Evolutionary conservation across 1,284 basidiomycete genomes (phyloP).

Genomic region (Trichosporon asahii): DNA sequence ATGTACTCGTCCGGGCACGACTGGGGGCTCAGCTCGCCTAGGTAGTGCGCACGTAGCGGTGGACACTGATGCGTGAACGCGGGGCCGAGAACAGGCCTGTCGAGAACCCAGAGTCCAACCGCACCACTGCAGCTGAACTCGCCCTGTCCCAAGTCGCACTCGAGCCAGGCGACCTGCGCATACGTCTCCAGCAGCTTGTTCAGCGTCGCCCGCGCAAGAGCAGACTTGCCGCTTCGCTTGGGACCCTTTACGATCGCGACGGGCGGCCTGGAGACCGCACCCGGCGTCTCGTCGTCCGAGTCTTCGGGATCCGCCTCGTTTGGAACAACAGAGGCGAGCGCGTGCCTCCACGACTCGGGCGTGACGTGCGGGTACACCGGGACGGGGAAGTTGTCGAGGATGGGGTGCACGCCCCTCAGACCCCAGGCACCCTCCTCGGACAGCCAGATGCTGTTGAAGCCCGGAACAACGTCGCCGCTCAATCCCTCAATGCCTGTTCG

Average conservation of each 20-base stretch:
- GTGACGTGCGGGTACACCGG: slow-evolving; percentile 55
- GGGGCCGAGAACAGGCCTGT: slow-evolving; percentile 68
- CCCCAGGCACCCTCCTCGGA: slow-evolving; percentile 48
- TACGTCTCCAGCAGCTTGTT: slow-evolving; percentile 67
- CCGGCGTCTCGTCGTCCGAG: slow-evolving; percentile 28
- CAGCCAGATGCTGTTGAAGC: slow-evolving; percentile 47
- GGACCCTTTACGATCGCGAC: slow-evolving; percentile 70
- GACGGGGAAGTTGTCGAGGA: slow-evolving; percentile 45
- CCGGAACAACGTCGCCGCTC: slow-evolving; percentile 42
- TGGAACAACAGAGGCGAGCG: slow-evolving; percentile 46
- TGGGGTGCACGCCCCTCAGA: slow-evolving; percentile 59
- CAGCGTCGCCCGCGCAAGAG: slow-evolving; percentile 70
- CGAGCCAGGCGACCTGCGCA: slow-evolving; percentile 76
- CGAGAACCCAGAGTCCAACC: slow-evolving; percentile 73
- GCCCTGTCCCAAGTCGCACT: slow-evolving; percentile 89
- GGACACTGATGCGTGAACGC: slow-evolving; percentile 74
- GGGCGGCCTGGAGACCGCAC: slow-evolving; percentile 30
- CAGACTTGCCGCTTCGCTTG: slow-evolving; percentile 86
- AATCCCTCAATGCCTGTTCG: slow-evolving; percentile 43
- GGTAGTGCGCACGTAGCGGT: slow-evolving; percentile 73
- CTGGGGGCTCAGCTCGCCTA: slow-evolving; percentile 75
- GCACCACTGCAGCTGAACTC: slow-evolving; percentile 87
- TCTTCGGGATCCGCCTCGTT: neutral
- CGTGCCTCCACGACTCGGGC: slow-evolving; percentile 61
- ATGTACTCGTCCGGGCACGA: slow-evolving; percentile 78